Percentiles rank a stretch among this genome's conserved stretches.
phyloP scores from a whole-genome alignment of 2,329 filamentous ascomycete genomes.

The Hymenoscyphus fructigenus region DNA sequence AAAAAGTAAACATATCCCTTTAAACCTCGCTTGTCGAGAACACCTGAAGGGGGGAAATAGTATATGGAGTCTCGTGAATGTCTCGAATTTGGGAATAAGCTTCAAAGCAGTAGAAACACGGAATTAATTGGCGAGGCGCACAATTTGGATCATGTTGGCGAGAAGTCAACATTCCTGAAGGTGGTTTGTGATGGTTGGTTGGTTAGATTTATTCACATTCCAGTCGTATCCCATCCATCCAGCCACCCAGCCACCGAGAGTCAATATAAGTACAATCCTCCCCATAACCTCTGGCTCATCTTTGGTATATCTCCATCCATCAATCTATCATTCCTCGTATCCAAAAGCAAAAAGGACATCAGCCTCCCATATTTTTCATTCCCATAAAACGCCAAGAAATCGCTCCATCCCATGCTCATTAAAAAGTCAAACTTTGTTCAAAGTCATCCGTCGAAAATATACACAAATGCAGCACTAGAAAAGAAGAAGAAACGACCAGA shows the following conservation, averaged over 20 bases:
- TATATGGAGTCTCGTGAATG: no score
- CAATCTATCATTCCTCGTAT: neutral
- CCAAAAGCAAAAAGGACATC: neutral
- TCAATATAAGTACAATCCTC: conserved; percentile 2
- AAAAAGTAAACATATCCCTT: no score
- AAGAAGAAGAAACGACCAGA: neutral
- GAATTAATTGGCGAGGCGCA: no score
- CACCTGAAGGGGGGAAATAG: no score
- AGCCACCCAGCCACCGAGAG: neutral
- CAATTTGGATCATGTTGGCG: no score
- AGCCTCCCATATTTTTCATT: conserved; percentile 1
- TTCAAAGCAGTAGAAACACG: no score
- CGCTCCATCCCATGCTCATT: neutral
- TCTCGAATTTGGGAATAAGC: no score
- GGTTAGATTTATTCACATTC: neutral
- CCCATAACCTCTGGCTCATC: neutral
- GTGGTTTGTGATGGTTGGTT: neutral
- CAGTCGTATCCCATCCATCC: neutral
- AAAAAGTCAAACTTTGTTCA: neutral
- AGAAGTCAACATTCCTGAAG: neutral
- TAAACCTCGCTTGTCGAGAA: no score
- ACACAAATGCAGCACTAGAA: neutral
- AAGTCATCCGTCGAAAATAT: neutral
- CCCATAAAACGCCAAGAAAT: neutral
- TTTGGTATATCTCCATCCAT: neutral